Evolutionary conservation across 2,329 filamentous ascomycete genomes (phyloP).

Genomic region (Myriosclerotinia scirpicola): DNA sequence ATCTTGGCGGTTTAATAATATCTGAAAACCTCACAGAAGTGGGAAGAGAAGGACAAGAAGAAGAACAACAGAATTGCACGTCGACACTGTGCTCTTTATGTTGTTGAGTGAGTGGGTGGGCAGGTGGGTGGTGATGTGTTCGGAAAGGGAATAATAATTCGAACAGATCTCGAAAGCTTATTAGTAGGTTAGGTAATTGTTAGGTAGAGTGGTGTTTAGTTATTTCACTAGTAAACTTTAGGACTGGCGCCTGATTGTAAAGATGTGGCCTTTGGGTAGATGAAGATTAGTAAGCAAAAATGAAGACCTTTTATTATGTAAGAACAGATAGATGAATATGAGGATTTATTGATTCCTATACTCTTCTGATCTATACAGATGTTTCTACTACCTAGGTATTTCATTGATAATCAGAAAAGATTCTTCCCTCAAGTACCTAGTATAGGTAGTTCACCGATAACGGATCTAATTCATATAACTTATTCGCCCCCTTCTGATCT

Average conservation of each 20-base stretch:
- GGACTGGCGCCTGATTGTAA: conserved; percentile 24
- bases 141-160: conserved; percentile 28
- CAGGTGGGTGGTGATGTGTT: conserved; percentile 33
- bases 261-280: conserved; percentile 31
- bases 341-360: too few species aligned
- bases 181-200: conserved; percentile 17
- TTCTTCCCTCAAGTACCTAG: too few species aligned
- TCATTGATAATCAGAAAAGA: too few species aligned
- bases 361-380: too few species aligned
- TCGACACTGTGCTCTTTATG: conserved; percentile 31
- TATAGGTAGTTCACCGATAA: background rate
- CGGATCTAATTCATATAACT: background rate
- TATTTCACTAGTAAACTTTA: conserved; percentile 30
- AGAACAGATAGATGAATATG: too few species aligned
- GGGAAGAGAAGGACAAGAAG: conserved; percentile 39
- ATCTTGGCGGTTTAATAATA: conserved; percentile 43
- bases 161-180: conserved; percentile 35
- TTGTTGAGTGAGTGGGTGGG: too few species aligned
- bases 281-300: conserved; percentile 19
- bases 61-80: conserved; percentile 34
- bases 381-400: too few species aligned
- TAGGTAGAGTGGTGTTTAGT: conserved; percentile 9
- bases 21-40: conserved; percentile 42
- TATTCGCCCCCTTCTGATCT: background rate
- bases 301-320: conserved; percentile 18